phyloP scores from a whole-genome alignment of 176 grass and related monocot species.

The Lolium perenne region DNA sequence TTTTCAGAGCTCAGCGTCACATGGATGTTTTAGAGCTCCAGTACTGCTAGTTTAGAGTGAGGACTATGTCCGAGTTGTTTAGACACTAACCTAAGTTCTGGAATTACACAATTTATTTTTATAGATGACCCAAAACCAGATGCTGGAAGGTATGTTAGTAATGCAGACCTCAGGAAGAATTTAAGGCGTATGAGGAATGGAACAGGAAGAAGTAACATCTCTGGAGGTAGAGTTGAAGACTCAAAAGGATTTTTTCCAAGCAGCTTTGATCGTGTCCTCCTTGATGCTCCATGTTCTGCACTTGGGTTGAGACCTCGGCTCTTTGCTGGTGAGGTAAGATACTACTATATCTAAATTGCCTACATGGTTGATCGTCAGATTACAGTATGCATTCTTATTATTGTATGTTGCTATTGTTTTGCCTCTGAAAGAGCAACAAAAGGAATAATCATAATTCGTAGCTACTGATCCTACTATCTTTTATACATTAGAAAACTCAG shows the following conservation, averaged over 20 bases:
- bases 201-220: constrained; percentile 84
- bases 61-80: constrained; percentile 3
- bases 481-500: neutral
- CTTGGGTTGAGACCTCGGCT: constrained; percentile 96
- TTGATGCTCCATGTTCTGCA: constrained; percentile 97
- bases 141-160: constrained; percentile 67
- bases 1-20: neutral
- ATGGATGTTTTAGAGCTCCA: neutral
- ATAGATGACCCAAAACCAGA: constrained; percentile 48
- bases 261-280: constrained; percentile 98
- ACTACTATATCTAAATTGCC: neutral
- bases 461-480: neutral
- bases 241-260: constrained; percentile 87
- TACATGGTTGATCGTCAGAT: constrained; percentile 12
- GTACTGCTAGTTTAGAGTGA: neutral
- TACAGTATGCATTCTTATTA: neutral
- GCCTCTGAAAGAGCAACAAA: neutral
- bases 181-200: constrained; percentile 79
- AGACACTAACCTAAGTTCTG: constrained; percentile 14
- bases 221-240: constrained; percentile 76
- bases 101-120: constrained; percentile 21
- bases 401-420: neutral
- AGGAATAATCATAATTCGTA: constrained; percentile 9
- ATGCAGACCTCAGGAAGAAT: constrained; percentile 71
- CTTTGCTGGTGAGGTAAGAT: constrained; percentile 73